Evolutionary conservation across 306 rosid genomes (phyloP).

Genomic region (Dalbergia cultrata): DNA sequence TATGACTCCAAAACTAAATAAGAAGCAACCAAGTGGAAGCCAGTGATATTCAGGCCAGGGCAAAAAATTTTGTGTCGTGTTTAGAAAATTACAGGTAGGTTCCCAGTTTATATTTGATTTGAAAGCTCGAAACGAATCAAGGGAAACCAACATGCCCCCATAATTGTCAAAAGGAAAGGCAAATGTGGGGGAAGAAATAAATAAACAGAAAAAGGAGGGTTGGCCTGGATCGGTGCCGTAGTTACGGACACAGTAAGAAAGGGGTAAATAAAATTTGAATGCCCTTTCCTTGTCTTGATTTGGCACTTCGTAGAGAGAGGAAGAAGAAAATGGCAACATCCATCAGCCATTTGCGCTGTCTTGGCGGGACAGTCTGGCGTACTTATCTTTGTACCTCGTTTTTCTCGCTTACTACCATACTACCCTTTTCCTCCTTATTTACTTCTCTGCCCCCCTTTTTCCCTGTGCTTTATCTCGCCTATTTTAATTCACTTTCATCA

Average conservation of each 20-base stretch:
- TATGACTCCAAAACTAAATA: background rate
- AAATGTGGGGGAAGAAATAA: background rate
- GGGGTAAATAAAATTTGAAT: conserved; percentile 14
- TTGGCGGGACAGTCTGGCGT: conserved; percentile 95
- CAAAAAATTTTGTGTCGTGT: background rate
- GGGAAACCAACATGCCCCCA: background rate
- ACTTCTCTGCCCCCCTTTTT: conserved; percentile 21
- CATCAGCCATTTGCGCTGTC: conserved; percentile 42
- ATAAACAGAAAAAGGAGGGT: no score
- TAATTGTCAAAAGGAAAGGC: background rate
- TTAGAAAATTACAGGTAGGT: background rate
- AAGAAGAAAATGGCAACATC: background rate
- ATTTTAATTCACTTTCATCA: no score
- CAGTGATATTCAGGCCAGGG: background rate
- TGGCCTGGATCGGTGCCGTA: conserved; percentile 20
- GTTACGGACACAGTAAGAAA: conserved; percentile 11
- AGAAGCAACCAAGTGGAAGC: background rate
- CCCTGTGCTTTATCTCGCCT: background rate
- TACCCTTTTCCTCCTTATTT: conserved; percentile 51
- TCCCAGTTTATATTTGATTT: background rate
- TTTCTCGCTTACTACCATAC: conserved; percentile 54
- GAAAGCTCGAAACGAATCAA: background rate
- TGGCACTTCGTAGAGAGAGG: conserved; percentile 17
- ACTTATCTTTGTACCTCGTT: conserved; percentile 56
- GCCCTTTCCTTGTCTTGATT: conserved; percentile 21